These are phyloP conservation scores for Fraxinus ornus DNA, from an alignment of 305 asterid genomes.

Conservation along the genomic window DNA sequence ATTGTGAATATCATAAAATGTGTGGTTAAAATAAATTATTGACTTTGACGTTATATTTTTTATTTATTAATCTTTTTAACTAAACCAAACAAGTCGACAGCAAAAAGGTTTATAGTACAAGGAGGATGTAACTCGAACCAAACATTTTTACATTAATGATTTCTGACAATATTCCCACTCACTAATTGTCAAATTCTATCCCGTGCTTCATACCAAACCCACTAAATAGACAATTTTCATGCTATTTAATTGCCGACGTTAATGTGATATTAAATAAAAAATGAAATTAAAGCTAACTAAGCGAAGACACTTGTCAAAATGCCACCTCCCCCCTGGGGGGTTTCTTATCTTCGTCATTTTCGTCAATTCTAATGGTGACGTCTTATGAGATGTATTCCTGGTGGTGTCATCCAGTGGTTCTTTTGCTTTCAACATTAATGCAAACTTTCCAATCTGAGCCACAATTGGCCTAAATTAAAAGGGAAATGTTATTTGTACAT, in stretches of 20 bases:
- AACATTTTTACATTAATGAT: no score
- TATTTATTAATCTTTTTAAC: no score
- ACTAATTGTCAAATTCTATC: background rate
- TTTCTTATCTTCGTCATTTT: background rate
- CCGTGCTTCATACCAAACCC: background rate
- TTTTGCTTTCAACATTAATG: slow-evolving; percentile 16
- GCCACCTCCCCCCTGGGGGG: background rate
- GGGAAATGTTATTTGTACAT: no score
- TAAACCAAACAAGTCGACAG: background rate
- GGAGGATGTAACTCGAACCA: background rate
- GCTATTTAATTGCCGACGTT: no score
- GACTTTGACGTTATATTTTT: no score
- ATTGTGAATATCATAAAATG: no score
- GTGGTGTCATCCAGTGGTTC: slow-evolving; percentile 18
- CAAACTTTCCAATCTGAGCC: slow-evolving; percentile 16
- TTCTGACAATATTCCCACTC: no score
- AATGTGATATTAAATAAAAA: no score
- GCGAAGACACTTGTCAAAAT: background rate
- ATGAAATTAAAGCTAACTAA: no score
- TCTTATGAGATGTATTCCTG: slow-evolving; percentile 12
- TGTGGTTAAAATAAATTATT: no score
- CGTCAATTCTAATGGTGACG: background rate
- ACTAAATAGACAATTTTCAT: no score
- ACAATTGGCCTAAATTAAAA: background rate
- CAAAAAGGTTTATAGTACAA: background rate